Conservation (phyloP, 2,329 filamentous ascomycete genomes). For the Uncinocarpus reesii region DNA sequence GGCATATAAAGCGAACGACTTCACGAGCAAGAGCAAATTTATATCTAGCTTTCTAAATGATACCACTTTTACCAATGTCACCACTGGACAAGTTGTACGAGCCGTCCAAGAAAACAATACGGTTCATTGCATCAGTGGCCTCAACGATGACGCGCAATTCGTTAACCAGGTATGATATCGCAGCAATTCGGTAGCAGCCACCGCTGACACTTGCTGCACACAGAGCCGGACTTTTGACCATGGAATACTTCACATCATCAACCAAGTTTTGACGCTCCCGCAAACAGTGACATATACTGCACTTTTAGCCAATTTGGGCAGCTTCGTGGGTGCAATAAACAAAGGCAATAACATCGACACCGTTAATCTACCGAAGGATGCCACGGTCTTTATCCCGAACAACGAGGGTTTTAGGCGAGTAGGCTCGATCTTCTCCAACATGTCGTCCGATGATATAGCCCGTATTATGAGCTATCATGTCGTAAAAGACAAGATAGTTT, state of each 20-base stretch:
- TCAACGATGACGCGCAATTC: conserved; percentile 42
- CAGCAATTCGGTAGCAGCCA: neutral
- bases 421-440: conserved; percentile 13
- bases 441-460: conserved; percentile 36
- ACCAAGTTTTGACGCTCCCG: conserved; percentile 42
- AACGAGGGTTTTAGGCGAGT: conserved; percentile 15
- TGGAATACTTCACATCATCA: conserved; percentile 46
- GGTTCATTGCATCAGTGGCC: conserved; percentile 41
- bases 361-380: conserved; percentile 36
- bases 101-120: conserved; percentile 36
- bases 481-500: conserved; percentile 45
- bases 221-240: conserved; percentile 46
- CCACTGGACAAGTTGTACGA: conserved; percentile 50
- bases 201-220: neutral
- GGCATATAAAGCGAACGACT: conserved; percentile 32
- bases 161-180: conserved; percentile 37
- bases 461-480: conserved; percentile 56
- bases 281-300: conserved; percentile 36
- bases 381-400: conserved; percentile 17
- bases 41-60: conserved; percentile 42
- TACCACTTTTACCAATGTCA: conserved; percentile 47
- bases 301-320: conserved; percentile 36
- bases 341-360: conserved; percentile 27
- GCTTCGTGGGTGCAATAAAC: conserved; percentile 40
- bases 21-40: conserved; percentile 33